These are phyloP conservation scores for Cryptosporidium baileyi DNA, from an alignment of 169 alveolate genomes.

Conservation along the genomic window DNA sequence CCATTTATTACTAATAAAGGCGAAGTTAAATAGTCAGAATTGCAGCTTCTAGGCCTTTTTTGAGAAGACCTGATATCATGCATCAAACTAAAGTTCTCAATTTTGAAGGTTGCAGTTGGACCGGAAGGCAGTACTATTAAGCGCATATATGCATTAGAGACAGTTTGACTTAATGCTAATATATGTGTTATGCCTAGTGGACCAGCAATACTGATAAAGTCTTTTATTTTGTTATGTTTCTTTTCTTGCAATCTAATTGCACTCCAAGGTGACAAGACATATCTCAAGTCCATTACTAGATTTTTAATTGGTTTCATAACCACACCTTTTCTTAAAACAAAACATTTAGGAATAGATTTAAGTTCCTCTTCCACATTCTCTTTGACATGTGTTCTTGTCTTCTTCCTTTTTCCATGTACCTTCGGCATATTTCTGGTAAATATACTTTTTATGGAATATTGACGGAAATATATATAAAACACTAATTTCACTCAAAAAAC, in stretches of 20 bases:
- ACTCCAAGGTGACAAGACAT: constrained; percentile 74
- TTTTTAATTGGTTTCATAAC: constrained; percentile 37
- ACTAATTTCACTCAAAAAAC: too few species aligned
- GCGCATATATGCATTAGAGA: constrained; percentile 69
- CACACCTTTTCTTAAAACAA: constrained; percentile 71
- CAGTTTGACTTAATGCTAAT: constrained; percentile 73
- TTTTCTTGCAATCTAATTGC: constrained; percentile 68
- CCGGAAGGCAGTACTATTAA: constrained; percentile 74
- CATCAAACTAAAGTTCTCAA: constrained; percentile 60
- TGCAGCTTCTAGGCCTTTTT: constrained; percentile 64
- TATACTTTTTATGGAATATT: too few species aligned
- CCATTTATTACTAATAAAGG: constrained; percentile 74
- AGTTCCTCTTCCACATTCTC: constrained; percentile 62
- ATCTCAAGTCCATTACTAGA: constrained; percentile 73
- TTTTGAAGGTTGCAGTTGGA: constrained; percentile 72
- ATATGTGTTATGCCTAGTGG: constrained; percentile 73
- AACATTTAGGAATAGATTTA: constrained; percentile 68
- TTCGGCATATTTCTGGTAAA: constrained; percentile 27
- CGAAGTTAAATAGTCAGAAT: constrained; percentile 70
- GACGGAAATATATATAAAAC: too few species aligned
- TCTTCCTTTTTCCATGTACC: constrained; percentile 49
- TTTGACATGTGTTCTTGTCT: constrained; percentile 52
- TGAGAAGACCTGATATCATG: constrained; percentile 72
- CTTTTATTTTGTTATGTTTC: constrained; percentile 64
- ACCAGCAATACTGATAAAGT: constrained; percentile 71